Evolutionary conservation across 2,329 filamentous ascomycete species (phyloP).

Genomic region (Neurospora sp.): DNA sequence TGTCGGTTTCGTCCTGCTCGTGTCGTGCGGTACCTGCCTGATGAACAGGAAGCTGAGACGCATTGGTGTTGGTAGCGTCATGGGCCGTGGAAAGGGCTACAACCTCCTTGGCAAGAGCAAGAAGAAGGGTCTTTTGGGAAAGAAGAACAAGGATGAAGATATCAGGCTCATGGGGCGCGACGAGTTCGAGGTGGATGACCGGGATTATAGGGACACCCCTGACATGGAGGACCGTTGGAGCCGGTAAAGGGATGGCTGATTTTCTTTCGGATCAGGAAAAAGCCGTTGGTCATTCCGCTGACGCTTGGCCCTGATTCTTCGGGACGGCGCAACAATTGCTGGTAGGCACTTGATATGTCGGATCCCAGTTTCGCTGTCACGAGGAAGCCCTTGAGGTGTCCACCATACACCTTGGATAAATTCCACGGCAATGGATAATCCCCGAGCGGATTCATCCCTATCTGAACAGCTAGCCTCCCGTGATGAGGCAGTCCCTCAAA

Average conservation of each 20-base stretch:
- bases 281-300: background rate
- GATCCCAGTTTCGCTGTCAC: background rate
- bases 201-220: constrained; percentile 17
- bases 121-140: constrained; percentile 23
- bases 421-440: background rate
- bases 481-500: background rate
- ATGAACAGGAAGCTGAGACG: constrained; percentile 42
- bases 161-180: constrained; percentile 36
- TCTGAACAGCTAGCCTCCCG: background rate
- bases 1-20: constrained; percentile 36
- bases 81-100: constrained; percentile 33
- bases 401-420: background rate
- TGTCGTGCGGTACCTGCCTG: constrained; percentile 46
- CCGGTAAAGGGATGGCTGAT: background rate
- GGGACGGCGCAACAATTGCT: background rate
- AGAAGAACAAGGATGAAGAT: constrained; percentile 27
- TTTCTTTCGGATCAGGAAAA: background rate
- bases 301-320: background rate
- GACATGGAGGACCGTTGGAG: background rate
- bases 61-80: constrained; percentile 42
- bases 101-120: constrained; percentile 31
- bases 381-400: background rate
- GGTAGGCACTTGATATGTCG: background rate
- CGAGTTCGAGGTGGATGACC: constrained; percentile 7
- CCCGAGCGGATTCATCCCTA: background rate